Evolutionary conservation across 108 stramenopile species (phyloP).

Genomic region (Nannochloropsis gaditana): DNA sequence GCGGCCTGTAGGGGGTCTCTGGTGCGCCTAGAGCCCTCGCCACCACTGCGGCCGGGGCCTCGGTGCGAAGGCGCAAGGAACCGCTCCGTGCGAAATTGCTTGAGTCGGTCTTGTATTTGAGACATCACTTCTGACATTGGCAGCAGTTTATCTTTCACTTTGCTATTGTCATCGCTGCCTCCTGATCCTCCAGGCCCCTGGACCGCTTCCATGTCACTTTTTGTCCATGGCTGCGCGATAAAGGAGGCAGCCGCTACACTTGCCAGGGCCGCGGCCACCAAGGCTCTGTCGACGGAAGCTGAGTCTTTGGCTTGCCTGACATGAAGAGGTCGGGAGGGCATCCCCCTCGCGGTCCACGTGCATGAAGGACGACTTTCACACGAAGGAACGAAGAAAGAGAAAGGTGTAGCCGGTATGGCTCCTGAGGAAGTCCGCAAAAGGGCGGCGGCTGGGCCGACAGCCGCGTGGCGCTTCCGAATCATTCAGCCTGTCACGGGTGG

Average conservation of each 20-base stretch:
- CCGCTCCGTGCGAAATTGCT: neutral
- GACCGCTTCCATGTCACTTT: too few relatives aligned
- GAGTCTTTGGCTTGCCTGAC: too few relatives aligned
- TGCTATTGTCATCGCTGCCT: neutral
- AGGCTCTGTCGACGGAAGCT: neutral
- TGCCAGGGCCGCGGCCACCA: neutral
- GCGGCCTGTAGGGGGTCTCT: neutral
- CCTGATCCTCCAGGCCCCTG: neutral
- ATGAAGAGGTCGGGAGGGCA: too few relatives aligned
- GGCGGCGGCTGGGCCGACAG: too few relatives aligned
- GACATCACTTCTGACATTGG: neutral
- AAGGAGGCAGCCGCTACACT: conserved; percentile 7
- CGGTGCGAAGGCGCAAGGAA: neutral
- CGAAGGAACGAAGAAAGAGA: too few relatives aligned
- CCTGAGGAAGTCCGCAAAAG: too few relatives aligned
- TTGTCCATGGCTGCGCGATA: neutral
- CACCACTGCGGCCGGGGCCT: neutral
- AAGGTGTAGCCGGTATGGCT: too few relatives aligned
- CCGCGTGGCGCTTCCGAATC: too few relatives aligned
- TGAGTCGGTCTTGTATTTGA: neutral
- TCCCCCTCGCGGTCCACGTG: too few relatives aligned
- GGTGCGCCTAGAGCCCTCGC: neutral
- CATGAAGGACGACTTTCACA: too few relatives aligned
- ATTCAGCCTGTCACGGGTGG: too few relatives aligned
- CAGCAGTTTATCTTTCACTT: neutral